phyloP scores from a whole-genome alignment of 257 asterid genomes.

The Scutellaria galericulata region DNA sequence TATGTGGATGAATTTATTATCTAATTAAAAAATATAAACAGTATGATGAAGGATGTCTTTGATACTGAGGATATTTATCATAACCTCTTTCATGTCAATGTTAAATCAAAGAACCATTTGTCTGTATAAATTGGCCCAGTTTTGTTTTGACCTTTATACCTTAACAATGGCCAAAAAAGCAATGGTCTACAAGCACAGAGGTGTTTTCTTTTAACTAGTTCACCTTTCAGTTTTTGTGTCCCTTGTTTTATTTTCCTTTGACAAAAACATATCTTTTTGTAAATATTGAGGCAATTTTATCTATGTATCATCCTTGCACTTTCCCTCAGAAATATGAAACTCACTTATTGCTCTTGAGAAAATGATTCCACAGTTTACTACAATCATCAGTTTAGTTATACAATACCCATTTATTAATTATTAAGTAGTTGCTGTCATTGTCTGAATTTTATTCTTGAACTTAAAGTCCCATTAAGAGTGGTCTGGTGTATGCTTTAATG shows the following conservation, averaged over 20 bases:
- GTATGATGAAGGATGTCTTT: not conserved
- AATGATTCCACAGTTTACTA: not conserved
- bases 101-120: not conserved
- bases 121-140: not conserved
- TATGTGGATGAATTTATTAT: too few species aligned
- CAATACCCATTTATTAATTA: not conserved
- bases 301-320: not conserved
- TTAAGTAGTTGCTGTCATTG: not conserved
- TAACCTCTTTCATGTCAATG: not conserved
- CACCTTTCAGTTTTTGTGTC: too few species aligned
- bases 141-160: not conserved
- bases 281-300: not conserved
- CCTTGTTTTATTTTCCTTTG: not conserved
- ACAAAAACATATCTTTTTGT: not conserved
- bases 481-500: not conserved
- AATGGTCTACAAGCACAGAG: not conserved
- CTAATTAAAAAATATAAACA: not conserved
- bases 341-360: not conserved
- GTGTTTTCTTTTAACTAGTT: not conserved
- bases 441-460: slow-evolving; percentile 11
- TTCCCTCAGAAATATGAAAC: not conserved
- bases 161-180: not conserved
- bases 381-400: not conserved
- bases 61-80: too few species aligned
- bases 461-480: not conserved